A percentile compares a stretch with the other conserved stretches of the same genome.
phyloP scores from a whole-genome alignment of 2,329 filamentous ascomycete genomes.

The Alternaria ethzedia region DNA sequence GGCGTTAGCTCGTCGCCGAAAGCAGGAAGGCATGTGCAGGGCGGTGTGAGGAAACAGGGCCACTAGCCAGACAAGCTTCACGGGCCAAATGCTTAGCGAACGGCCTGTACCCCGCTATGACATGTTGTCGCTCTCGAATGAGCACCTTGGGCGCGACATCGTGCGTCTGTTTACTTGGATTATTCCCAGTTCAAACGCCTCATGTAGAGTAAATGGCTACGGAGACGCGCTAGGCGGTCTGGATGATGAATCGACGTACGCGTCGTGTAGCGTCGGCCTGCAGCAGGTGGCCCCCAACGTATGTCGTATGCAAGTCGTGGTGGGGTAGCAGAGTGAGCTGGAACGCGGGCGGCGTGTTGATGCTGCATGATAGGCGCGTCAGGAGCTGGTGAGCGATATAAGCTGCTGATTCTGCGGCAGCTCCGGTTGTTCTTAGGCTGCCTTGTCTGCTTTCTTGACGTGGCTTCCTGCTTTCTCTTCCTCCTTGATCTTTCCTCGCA shows the following conservation, averaged over 20 bases:
- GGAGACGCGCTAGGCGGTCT: not conserved
- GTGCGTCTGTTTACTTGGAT: not conserved
- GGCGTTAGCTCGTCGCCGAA: not conserved
- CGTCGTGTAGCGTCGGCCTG: slow-evolving; percentile 7
- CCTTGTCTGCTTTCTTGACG: not conserved
- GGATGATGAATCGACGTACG: not conserved
- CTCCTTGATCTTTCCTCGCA: not conserved
- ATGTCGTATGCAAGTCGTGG: slow-evolving; percentile 14
- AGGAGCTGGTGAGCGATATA: slow-evolving; percentile 13
- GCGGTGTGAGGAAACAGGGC: slow-evolving; percentile 9
- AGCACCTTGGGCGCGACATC: slow-evolving; percentile 3
- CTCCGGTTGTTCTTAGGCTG: not conserved
- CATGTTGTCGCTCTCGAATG: slow-evolving; percentile 6
- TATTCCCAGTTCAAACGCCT: not conserved
- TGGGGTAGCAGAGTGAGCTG: slow-evolving; percentile 19
- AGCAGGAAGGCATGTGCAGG: not conserved
- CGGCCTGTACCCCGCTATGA: slow-evolving; percentile 18
- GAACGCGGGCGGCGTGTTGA: not conserved
- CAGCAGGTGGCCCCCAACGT: slow-evolving; percentile 1
- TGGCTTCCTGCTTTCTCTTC: not conserved
- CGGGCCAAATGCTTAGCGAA: slow-evolving; percentile 22
- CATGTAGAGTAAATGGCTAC: not conserved
- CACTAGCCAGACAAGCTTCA: slow-evolving; percentile 26
- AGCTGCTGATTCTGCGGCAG: slow-evolving; percentile 3
- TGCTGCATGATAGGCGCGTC: not conserved